A percentile compares a stretch with the other conserved stretches of the same genome.
phyloP scores from a whole-genome alignment of 495 filamentous ascomycete species.

The Talaromyces adpressus region DNA sequence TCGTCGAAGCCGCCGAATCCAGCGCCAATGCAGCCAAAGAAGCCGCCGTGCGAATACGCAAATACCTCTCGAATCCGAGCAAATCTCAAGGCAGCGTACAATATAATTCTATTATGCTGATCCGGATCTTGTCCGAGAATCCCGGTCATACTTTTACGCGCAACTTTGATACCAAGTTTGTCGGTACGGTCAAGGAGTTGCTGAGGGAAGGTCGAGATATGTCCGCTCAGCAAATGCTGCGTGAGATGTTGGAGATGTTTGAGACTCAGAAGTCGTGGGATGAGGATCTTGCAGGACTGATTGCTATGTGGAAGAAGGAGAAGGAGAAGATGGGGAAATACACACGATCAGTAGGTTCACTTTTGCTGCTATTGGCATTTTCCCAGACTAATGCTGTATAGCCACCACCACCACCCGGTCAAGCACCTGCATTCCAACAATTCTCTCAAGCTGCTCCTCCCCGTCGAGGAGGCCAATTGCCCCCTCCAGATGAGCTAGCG shows the following conservation, averaged over 20 bases:
- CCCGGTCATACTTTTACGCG: slow-evolving; percentile 82
- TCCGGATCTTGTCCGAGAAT: slow-evolving; percentile 88
- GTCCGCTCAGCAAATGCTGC: slow-evolving; percentile 72
- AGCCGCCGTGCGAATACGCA: slow-evolving; percentile 69
- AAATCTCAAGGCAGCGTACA: slow-evolving; percentile 59
- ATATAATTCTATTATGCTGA: slow-evolving; percentile 95
- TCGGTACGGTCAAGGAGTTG: slow-evolving; percentile 65
- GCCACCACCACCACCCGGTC: slow-evolving; percentile 6
- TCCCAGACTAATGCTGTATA: not conserved
- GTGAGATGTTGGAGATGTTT: slow-evolving; percentile 76
- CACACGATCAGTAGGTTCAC: not conserved
- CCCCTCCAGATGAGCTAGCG: slow-evolving; percentile 70
- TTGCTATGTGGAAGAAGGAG: slow-evolving; percentile 87
- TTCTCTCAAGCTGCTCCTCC: slow-evolving; percentile 30
- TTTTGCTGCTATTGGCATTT: not conserved
- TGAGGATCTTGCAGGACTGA: slow-evolving; percentile 56
- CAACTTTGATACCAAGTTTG: slow-evolving; percentile 78
- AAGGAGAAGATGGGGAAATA: slow-evolving; percentile 35
- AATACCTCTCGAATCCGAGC: slow-evolving; percentile 67
- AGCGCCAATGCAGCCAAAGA: slow-evolving; percentile 77
- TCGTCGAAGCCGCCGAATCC: slow-evolving; percentile 92
- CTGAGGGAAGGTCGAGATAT: slow-evolving; percentile 64
- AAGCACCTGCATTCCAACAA: slow-evolving; percentile 15
- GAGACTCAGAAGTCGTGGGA: slow-evolving; percentile 62
- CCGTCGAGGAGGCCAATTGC: slow-evolving; percentile 44